phyloP scores from a whole-genome alignment of 345 rosid species.

The Eucalyptus cloeziana region DNA sequence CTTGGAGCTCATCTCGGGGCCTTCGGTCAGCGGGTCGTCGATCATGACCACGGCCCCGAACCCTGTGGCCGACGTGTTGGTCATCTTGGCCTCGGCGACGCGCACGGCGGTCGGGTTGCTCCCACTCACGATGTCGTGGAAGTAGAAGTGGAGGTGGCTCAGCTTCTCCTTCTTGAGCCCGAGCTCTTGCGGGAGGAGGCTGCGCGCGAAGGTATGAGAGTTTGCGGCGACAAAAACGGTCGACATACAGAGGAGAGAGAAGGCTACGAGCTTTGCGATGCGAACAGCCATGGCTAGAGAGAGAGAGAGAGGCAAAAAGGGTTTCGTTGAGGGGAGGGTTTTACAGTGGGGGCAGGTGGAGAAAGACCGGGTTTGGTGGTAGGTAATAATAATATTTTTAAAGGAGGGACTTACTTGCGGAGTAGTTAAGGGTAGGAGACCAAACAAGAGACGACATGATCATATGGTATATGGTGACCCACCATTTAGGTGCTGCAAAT shows the following conservation, averaged over 20 bases:
- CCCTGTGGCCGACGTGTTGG: not conserved
- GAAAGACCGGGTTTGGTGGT: not conserved
- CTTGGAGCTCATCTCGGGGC: not conserved
- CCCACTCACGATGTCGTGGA: not conserved
- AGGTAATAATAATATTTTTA: not conserved
- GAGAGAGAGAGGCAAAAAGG: not conserved
- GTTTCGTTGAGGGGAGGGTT: not conserved
- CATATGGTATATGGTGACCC: not conserved
- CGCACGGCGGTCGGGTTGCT: not conserved
- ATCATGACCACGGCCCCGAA: not conserved
- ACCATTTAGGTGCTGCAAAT: not conserved
- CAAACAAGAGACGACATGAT: not conserved
- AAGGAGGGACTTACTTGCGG: not conserved
- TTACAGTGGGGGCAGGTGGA: not conserved
- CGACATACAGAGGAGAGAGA: not conserved
- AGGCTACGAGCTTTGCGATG: not conserved
- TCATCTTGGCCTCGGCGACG: not conserved
- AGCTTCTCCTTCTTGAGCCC: not conserved
- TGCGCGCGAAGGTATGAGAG: conserved; percentile 7
- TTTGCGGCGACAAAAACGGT: not conserved
- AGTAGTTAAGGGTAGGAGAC: not conserved
- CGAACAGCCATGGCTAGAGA: not conserved
- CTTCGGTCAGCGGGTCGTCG: not conserved
- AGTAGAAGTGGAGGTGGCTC: not conserved
- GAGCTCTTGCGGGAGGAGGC: not conserved